phyloP scores from a whole-genome alignment of 176 grass and related monocot genomes.

The Zea luxurians region DNA sequence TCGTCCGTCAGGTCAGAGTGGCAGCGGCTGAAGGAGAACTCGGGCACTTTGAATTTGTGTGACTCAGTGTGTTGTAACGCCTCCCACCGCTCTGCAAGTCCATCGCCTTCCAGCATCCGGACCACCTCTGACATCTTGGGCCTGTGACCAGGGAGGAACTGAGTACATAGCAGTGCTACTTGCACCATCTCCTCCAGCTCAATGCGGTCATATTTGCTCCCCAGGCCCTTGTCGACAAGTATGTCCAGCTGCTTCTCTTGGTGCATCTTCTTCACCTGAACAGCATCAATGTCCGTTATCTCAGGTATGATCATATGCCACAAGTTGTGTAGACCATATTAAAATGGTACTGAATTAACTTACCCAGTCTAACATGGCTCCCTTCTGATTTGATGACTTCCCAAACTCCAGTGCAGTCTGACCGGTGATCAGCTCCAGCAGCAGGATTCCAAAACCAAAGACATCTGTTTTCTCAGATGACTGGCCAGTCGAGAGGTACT shows the following conservation, averaged over 20 bases:
- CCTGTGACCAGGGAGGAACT: constrained; percentile 66
- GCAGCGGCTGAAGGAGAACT: constrained; percentile 54
- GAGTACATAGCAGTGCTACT: constrained; percentile 81
- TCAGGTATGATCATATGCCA: constrained; percentile 20
- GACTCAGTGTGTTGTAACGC: constrained; percentile 45
- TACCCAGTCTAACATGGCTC: constrained; percentile 93
- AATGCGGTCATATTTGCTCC: constrained; percentile 61
- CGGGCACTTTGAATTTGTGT: constrained; percentile 61
- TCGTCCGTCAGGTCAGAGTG: constrained; percentile 71
- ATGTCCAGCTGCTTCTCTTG: constrained; percentile 80
- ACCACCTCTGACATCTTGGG: constrained; percentile 85
- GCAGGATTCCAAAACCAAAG: constrained; percentile 80
- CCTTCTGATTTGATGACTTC: constrained; percentile 82
- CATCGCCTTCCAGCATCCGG: constrained; percentile 85
- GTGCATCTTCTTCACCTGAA: constrained; percentile 83
- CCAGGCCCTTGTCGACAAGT: constrained; percentile 69
- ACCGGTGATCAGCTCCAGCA: constrained; percentile 79
- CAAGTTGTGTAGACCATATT: neutral
- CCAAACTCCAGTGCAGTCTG: constrained; percentile 79
- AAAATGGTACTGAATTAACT: constrained; percentile 40
- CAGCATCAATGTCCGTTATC: constrained; percentile 5
- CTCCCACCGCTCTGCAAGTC: constrained; percentile 81
- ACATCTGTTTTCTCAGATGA: constrained; percentile 93
- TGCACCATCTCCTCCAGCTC: constrained; percentile 86
- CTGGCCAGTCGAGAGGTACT: constrained; percentile 86